phyloP scores from a whole-genome alignment of 2,329 filamentous ascomycete species.

The Lachnellula subtilissima region DNA sequence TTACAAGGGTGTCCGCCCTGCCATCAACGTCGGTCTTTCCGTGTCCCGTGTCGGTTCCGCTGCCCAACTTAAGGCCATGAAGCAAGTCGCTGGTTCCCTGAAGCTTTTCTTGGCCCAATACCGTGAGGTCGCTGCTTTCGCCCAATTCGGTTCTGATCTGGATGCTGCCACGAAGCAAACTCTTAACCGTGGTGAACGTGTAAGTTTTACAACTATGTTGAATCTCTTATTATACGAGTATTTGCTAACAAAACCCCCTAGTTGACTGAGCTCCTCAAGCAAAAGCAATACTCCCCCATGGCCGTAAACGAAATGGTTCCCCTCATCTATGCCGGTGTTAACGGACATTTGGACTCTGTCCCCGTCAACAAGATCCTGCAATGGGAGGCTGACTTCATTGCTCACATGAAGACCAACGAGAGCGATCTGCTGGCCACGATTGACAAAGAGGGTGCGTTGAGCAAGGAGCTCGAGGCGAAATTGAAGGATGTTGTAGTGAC shows the following conservation, averaged over 20 bases:
- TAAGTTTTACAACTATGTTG: slow-evolving; percentile 43
- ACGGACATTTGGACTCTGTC: slow-evolving; percentile 84
- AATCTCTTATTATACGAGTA: slow-evolving; percentile 7
- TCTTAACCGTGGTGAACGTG: slow-evolving; percentile 94
- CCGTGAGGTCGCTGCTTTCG: slow-evolving; percentile 99
- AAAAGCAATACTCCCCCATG: slow-evolving; percentile 99
- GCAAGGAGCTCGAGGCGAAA: slow-evolving; percentile 86
- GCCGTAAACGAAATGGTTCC: slow-evolving; percentile 99
- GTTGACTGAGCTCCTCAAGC: slow-evolving; percentile 96
- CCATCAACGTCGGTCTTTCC: slow-evolving; percentile 99
- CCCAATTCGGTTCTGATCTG: slow-evolving; percentile 99
- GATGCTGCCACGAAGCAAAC: slow-evolving; percentile 99
- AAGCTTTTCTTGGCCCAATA: slow-evolving; percentile 99
- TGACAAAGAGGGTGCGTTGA: slow-evolving; percentile 91
- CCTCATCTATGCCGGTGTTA: slow-evolving; percentile 98
- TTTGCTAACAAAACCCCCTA: slow-evolving; percentile 32
- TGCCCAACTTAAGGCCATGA: slow-evolving; percentile 99
- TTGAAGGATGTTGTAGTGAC: slow-evolving; percentile 68
- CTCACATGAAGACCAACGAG: slow-evolving; percentile 90
- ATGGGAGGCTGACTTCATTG: slow-evolving; percentile 94
- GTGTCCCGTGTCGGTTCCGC: slow-evolving; percentile 99
- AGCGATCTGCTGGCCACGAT: slow-evolving; percentile 76
- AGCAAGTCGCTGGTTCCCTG: slow-evolving; percentile 98
- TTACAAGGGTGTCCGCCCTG: slow-evolving; percentile 99
- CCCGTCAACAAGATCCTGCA: slow-evolving; percentile 86